A percentile compares a stretch with the other conserved stretches of the same genome.
Evolutionary conservation across 768 basidiomycete genomes (phyloP).

Genomic region (Tremella fuciformis): DNA sequence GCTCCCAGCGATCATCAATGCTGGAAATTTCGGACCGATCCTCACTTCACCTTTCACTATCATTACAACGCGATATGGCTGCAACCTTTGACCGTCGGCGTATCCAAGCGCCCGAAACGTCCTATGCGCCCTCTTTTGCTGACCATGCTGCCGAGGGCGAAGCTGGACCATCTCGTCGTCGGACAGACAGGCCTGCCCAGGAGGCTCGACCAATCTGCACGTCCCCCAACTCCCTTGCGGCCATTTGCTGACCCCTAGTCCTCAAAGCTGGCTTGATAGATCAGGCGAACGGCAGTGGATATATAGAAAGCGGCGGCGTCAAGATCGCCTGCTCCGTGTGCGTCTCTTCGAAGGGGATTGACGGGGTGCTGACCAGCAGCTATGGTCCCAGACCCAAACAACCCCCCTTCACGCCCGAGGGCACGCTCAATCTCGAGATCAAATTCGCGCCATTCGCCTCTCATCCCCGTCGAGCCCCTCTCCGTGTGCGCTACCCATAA

Average conservation of each 20-base stretch:
- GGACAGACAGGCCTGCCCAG: slow-evolving; percentile 56
- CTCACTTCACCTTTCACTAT: slow-evolving; percentile 2
- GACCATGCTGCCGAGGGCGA: slow-evolving; percentile 10
- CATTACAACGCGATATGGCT: slow-evolving; percentile 19
- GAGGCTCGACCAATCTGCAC: slow-evolving; percentile 86
- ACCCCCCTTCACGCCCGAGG: slow-evolving; percentile 61
- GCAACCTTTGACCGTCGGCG: slow-evolving; percentile 71
- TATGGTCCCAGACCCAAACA: slow-evolving; percentile 64
- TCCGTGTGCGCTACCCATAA: slow-evolving; percentile 64
- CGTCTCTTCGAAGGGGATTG: slow-evolving; percentile 42
- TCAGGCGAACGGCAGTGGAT: slow-evolving; percentile 94
- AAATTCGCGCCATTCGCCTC: slow-evolving; percentile 96
- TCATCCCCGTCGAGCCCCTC: slow-evolving; percentile 69
- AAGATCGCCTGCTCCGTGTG: slow-evolving; percentile 97
- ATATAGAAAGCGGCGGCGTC: slow-evolving; percentile 84
- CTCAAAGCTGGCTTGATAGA: slow-evolving; percentile 83
- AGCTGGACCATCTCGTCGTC: slow-evolving; percentile 39
- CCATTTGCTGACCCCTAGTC: slow-evolving; percentile 57
- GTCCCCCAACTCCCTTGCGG: slow-evolving; percentile 42
- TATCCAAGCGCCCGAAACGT: slow-evolving; percentile 86
- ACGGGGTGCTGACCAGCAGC: slow-evolving; percentile 25
- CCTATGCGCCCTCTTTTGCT: slow-evolving; percentile 63
- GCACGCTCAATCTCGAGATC: slow-evolving; percentile 87
- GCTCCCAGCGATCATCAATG: not conserved
- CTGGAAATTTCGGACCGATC: not conserved